These are phyloP conservation scores for Scutellaria barbata DNA, from an alignment of 257 asterid species.

Conservation along the genomic window DNA sequence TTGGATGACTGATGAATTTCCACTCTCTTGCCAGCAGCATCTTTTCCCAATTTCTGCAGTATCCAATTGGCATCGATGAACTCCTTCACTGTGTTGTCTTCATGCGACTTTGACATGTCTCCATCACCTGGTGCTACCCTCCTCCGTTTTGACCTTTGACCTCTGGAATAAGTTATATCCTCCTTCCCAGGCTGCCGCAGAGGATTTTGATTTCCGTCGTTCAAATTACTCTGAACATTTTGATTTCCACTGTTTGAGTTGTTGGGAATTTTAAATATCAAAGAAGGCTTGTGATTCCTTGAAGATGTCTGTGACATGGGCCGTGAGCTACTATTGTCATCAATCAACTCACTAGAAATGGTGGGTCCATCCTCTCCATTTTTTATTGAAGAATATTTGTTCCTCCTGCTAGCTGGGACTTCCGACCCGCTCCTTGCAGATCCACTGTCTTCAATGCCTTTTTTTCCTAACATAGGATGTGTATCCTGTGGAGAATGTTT, in stretches of 20 bases:
- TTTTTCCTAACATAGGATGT: slow-evolving; percentile 49
- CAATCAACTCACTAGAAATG: slow-evolving; percentile 47
- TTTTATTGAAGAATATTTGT: slow-evolving; percentile 43
- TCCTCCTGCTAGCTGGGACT: slow-evolving; percentile 48
- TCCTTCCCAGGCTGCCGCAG: slow-evolving; percentile 55
- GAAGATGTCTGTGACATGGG: slow-evolving; percentile 40
- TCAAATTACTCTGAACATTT: slow-evolving; percentile 37
- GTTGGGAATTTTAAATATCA: slow-evolving; percentile 72
- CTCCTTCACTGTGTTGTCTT: slow-evolving; percentile 66
- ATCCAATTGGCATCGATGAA: slow-evolving; percentile 90
- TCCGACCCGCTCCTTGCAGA: slow-evolving; percentile 50
- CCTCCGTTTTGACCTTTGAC: slow-evolving; percentile 87
- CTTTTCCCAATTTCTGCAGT: slow-evolving; percentile 87
- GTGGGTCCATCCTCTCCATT: slow-evolving; percentile 42
- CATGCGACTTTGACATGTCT: slow-evolving; percentile 54
- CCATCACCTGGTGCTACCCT: slow-evolving; percentile 64
- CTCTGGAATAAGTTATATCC: slow-evolving; percentile 70
- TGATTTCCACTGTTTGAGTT: slow-evolving; percentile 62
- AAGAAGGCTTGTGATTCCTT: slow-evolving; percentile 63
- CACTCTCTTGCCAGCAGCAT: slow-evolving; percentile 94
- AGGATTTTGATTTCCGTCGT: slow-evolving; percentile 33
- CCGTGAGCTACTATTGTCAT: slow-evolving; percentile 42
- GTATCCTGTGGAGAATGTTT: slow-evolving; percentile 45
- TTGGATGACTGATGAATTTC: slow-evolving; percentile 84
- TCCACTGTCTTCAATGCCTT: slow-evolving; percentile 45